These are phyloP conservation scores for Triglochin maritima DNA, from an alignment of 106 monocot genomes.

Conservation along the genomic window DNA sequence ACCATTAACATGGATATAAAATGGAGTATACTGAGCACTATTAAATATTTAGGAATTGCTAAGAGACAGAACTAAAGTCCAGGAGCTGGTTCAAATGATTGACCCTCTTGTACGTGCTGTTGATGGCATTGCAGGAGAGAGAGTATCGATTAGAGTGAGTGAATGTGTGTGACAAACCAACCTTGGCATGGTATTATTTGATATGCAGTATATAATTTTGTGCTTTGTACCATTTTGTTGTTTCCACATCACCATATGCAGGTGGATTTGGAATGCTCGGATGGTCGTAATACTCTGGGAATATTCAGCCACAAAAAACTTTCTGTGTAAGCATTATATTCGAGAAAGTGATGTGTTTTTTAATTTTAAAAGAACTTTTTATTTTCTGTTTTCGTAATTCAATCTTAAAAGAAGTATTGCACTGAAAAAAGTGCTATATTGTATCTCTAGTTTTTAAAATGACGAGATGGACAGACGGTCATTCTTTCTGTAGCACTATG, in stretches of 20 bases:
- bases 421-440: neutral
- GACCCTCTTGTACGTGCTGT: constrained; percentile 76
- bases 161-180: neutral
- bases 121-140: constrained; percentile 78
- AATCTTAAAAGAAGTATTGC: neutral
- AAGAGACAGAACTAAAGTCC: constrained; percentile 61
- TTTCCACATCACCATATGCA: constrained; percentile 5
- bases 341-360: neutral
- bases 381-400: neutral
- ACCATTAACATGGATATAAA: neutral
- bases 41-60: constrained; percentile 44
- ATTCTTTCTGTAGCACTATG: no score
- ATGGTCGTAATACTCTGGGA: constrained; percentile 61
- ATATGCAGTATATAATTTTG: neutral
- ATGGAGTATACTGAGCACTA: neutral
- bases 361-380: neutral
- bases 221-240: neutral
- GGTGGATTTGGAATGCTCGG: constrained; percentile 91
- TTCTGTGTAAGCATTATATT: constrained; percentile 51
- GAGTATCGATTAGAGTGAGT: constrained; percentile 88
- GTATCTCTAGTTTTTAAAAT: neutral
- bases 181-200: no score
- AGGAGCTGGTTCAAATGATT: constrained; percentile 52
- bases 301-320: constrained; percentile 82
- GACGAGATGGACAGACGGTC: neutral